Conservation (phyloP, 441 rosid genomes). For the Eruca vesicaria region DNA sequence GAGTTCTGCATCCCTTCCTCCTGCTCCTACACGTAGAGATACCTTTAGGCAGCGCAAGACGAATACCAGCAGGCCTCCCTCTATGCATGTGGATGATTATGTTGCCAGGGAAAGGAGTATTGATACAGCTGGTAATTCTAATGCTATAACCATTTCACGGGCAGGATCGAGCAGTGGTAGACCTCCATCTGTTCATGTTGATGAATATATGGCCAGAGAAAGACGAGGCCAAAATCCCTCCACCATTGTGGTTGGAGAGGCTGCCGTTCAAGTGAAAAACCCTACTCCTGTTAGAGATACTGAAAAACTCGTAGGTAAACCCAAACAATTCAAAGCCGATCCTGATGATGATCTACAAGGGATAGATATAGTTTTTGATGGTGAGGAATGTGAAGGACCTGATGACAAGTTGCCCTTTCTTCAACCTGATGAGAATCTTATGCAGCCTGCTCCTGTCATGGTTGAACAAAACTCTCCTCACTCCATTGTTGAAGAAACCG, state of each 20-base stretch:
- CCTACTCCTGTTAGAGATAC: constrained; percentile 54
- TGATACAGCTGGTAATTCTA: constrained; percentile 73
- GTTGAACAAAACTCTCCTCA: constrained; percentile 84
- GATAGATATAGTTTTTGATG: constrained; percentile 94
- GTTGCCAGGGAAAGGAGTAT: constrained; percentile 94
- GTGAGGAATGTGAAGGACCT: constrained; percentile 81
- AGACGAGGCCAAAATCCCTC: constrained; percentile 75
- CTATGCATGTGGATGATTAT: constrained; percentile 99
- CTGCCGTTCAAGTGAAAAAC: constrained; percentile 54
- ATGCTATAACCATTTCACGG: constrained; percentile 76
- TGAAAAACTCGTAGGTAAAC: constrained; percentile 54
- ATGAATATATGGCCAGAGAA: constrained; percentile 98
- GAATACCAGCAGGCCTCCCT: constrained; percentile 98
- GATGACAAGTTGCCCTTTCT: constrained; percentile 90
- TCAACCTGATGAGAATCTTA: constrained; percentile 88
- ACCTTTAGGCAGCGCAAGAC: constrained; percentile 93
- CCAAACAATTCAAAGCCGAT: constrained; percentile 80
- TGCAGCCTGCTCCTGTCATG: constrained; percentile 71
- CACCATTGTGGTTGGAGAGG: constrained; percentile 67
- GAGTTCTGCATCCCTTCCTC: constrained; percentile 59
- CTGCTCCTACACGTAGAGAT: constrained; percentile 84
- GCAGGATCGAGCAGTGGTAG: constrained; percentile 91
- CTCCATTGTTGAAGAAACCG: constrained; percentile 94
- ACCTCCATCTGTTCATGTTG: constrained; percentile 99
- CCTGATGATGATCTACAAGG: constrained; percentile 96